Evolutionary conservation across 2,329 filamentous ascomycete species (phyloP), one percentile per base, ranked within the genome.

Genomic region (Penicillium italicum): DNA sequence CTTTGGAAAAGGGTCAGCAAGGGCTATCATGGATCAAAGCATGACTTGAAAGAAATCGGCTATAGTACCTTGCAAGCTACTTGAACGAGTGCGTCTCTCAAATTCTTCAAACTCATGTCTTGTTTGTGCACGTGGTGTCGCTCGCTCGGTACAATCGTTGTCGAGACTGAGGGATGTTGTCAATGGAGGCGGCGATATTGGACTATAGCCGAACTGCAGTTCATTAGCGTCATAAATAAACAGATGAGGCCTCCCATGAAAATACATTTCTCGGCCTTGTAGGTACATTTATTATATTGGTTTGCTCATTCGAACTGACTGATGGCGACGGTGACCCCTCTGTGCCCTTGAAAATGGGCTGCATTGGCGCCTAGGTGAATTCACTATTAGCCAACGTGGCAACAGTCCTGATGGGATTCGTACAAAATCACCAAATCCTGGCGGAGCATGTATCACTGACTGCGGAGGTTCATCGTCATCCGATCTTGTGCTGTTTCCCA

Each of bases 391-490:
- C 50, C 48, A 40, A 45, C 8, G n/a, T 14, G 26, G 30, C 41
- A 45, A 33, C n/a, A 14, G 26, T 24, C 3, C 9, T 28, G 20
- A 26, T 22, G 30, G 50, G 50, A 43, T 40, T 70, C 83, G 69
- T 72, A 94, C 90, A 83, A 94, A 96, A 64, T 84, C 84, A 53
- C 85, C 82, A 73, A 94, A 97, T 59, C 88, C 90, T 61, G 90
- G 82, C 0, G 92, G 91, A 16, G 90, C 90, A 78, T 96, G 92
- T 63, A 97, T 96, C 52, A 96, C 92, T 1, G 92, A 97, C 50
- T 90, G 82, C 24, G 91, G 87, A 63, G 75, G 69, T 49, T 76
- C 75, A 52, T 92, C 90, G 62, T 96, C 90, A 58, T 85, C 86
- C 24, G 82, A 82, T 50, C 77, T 76, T 47, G 58, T 37, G 50